Percentiles rank a stretch among this genome's conserved stretches.
Evolutionary conservation across 139 green algal species (phyloP).

Genomic region (Deuterostichococcus epilithicus): DNA sequence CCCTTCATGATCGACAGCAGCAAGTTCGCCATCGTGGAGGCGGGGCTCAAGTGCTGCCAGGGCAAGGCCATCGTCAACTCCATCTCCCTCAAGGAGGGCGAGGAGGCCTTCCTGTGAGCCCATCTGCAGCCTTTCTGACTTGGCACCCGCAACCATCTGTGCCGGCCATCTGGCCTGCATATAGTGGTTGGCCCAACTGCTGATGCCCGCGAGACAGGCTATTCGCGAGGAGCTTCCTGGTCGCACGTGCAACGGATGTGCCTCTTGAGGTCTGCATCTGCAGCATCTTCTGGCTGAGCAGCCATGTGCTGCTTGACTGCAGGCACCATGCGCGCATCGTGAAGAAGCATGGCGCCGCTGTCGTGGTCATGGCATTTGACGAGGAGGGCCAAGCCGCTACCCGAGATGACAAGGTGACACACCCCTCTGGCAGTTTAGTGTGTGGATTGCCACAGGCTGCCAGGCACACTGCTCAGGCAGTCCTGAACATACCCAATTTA

Average conservation of each 20-base stretch:
- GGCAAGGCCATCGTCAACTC: slow-evolving; percentile 99
- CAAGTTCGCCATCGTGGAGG: slow-evolving; percentile 98
- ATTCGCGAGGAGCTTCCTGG: no score
- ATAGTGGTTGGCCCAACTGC: background rate
- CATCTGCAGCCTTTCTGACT: no score
- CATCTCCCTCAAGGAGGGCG: slow-evolving; percentile 97
- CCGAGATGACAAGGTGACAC: slow-evolving; percentile 79
- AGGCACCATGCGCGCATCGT: slow-evolving; percentile 69
- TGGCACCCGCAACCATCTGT: no score
- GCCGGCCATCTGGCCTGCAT: no score
- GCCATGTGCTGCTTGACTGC: no score
- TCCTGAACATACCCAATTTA: no score
- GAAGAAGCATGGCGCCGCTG: slow-evolving; percentile 85
- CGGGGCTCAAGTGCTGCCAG: slow-evolving; percentile 92
- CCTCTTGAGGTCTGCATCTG: background rate
- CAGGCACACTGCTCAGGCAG: no score
- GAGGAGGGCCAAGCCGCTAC: slow-evolving; percentile 83
- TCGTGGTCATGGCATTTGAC: slow-evolving; percentile 99
- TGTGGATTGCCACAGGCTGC: no score
- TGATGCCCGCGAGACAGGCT: no score
- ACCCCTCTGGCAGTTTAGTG: no score
- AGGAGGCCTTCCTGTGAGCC: slow-evolving; percentile 80
- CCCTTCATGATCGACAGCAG: slow-evolving; percentile 98
- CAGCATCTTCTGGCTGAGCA: no score
- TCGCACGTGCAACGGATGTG: no score